Evolutionary conservation across 352 stramenopile genomes (phyloP).

Genomic region (Phytophthora aleatoria): DNA sequence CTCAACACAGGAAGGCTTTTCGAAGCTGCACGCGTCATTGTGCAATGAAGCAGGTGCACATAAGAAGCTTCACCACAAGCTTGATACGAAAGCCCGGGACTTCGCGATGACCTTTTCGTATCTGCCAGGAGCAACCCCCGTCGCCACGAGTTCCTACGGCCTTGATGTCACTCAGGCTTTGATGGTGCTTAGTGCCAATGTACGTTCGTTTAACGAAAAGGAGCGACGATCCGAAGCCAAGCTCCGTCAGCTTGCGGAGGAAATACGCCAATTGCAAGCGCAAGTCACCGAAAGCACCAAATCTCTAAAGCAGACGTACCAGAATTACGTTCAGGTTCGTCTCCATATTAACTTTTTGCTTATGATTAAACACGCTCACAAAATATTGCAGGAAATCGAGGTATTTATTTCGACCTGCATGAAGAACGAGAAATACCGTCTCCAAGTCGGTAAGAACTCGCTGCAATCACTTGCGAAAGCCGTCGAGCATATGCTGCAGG

Average conservation of each 20-base stretch:
- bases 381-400: constrained; percentile 63
- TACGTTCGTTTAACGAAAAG: constrained; percentile 36
- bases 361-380: constrained; percentile 2
- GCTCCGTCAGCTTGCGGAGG: constrained; percentile 50
- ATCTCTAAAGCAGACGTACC: constrained; percentile 48
- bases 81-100: constrained; percentile 57
- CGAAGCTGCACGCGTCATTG: constrained; percentile 50
- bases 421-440: constrained; percentile 88
- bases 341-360: background rate
- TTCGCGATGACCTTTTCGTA: constrained; percentile 38
- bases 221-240: constrained; percentile 50
- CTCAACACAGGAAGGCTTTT: constrained; percentile 70
- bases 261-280: constrained; percentile 46
- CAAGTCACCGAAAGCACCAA: constrained; percentile 41
- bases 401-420: constrained; percentile 77
- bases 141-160: constrained; percentile 21
- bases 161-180: constrained; percentile 40
- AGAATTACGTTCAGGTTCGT: constrained; percentile 67
- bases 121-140: constrained; percentile 29
- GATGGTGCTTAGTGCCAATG: constrained; percentile 33
- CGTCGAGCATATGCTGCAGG: constrained; percentile 62
- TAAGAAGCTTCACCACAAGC: constrained; percentile 64
- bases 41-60: constrained; percentile 51
- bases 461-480: constrained; percentile 73
- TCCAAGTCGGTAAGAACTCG: constrained; percentile 84